These are phyloP conservation scores for Colletotrichum tropicicola DNA, from an alignment of 2,329 filamentous ascomycete species.

Conservation along the genomic window DNA sequence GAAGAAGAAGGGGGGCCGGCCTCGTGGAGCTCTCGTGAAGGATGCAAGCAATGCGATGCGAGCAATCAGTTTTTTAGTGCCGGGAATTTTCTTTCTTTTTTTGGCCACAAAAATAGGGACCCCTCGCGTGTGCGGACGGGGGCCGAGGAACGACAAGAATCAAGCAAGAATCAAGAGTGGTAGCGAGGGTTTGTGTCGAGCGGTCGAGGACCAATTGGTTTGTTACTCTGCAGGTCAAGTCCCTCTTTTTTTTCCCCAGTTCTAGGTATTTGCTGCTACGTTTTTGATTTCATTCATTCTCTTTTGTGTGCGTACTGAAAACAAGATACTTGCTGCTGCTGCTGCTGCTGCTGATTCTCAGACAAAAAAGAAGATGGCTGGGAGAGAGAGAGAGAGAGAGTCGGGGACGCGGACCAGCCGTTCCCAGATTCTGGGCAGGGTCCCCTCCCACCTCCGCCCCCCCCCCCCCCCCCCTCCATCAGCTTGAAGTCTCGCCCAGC, in stretches of 20 bases:
- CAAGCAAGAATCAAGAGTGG: not conserved
- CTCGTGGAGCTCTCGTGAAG: not conserved
- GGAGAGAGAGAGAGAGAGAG: too few relatives aligned
- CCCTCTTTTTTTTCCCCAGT: not conserved
- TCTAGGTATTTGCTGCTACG: not conserved
- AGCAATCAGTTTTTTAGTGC: conserved; percentile 4
- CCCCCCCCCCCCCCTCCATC: not conserved
- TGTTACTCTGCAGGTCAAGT: not conserved
- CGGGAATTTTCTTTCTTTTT: conserved; percentile 1
- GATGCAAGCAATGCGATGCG: not conserved
- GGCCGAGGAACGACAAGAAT: not conserved
- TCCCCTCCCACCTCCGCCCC: not conserved
- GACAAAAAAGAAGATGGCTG: conserved; percentile 12
- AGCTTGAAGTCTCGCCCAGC: not conserved
- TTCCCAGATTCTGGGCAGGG: not conserved
- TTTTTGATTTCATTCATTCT: not conserved
- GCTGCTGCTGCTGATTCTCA: not conserved
- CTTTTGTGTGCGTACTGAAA: not conserved
- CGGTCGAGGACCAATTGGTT: not conserved
- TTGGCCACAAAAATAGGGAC: not conserved
- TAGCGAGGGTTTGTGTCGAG: not conserved
- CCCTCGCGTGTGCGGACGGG: not conserved
- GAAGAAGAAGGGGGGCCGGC: not conserved
- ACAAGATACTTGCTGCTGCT: not conserved
- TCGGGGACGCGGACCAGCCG: not conserved